Base-by-base conservation (phyloP, 1,284 basidiomycete species). In the Cerioporus squamosus region DNA sequence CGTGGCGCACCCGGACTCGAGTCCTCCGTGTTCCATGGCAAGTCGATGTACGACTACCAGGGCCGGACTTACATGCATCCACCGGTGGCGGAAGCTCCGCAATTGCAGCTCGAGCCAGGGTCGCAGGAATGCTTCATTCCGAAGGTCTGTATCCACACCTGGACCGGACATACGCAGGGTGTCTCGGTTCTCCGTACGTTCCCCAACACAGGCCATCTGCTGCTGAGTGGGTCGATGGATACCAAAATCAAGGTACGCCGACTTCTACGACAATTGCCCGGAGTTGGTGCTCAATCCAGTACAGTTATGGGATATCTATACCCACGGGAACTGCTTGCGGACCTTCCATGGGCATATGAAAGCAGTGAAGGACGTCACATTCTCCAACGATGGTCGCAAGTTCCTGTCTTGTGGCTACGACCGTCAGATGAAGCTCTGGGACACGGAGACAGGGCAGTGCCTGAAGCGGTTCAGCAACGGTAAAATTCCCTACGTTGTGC, bases 1-100 rank as follows among this genome's bases (percentile, higher is more conserved):
- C 88, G 87, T 58, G 90, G 93, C 29, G 82, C 84, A 4, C 81
- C 84, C 18, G 93, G 95, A 29, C 89, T 97, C 72, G 97, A 99
- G 79, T 87, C 90, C 65, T 94, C 93, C 51, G 86, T 95, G 50
- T 98, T 98, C 86, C 97, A 99, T 76, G 97, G 96, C 73, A 98
- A 97, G 79, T 91, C 91, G 61, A 89, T 96, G 82, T 88, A 90
- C 65, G 97, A 99, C 78, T 99, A 99, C 75, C 97, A 98, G 75
- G 97, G 97, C 38, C 85, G 97, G 63, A 98, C 97, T 47, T 99
- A 99, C 77, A 97, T 99, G 91, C 90, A 94, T 61, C 89, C 97
- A 24, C 97, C 97, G 18, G 78, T 88, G 45, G 80, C 88, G 31
- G 90, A 92, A 66, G 91, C 90, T 10, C 90, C 91, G 67, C 81